Evolutionary conservation across 768 basidiomycete genomes (phyloP).

Genomic region (Rhizopogon vinicolor): DNA sequence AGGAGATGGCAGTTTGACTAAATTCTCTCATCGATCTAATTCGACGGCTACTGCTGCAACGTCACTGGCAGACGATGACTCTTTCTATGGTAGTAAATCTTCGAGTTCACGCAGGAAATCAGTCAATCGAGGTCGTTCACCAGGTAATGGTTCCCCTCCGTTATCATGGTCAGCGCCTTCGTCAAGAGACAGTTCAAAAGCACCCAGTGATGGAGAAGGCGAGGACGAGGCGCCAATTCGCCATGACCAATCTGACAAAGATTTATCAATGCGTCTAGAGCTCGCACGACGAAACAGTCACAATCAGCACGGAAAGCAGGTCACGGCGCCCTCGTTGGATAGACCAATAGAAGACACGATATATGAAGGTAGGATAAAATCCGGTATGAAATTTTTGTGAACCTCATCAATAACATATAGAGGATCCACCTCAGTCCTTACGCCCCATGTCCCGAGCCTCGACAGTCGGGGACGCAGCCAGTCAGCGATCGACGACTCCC

Average conservation of each 20-base stretch:
- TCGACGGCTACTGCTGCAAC: constrained; percentile 65
- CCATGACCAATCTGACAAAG: constrained; percentile 67
- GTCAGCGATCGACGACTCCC: constrained; percentile 44
- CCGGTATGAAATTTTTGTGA: background rate
- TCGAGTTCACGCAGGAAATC: constrained; percentile 44
- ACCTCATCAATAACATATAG: constrained; percentile 27
- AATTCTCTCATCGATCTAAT: constrained; percentile 67
- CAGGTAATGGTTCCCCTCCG: constrained; percentile 31
- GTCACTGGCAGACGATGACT: constrained; percentile 61
- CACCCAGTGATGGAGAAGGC: constrained; percentile 42
- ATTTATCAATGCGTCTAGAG: constrained; percentile 73
- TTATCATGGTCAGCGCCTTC: constrained; percentile 30
- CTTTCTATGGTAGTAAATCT: constrained; percentile 37
- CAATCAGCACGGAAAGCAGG: constrained; percentile 55
- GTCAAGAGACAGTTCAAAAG: constrained; percentile 37
- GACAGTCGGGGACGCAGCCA: constrained; percentile 30
- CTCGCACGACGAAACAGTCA: constrained; percentile 82
- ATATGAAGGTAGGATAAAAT: constrained; percentile 60
- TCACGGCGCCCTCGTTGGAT: constrained; percentile 37
- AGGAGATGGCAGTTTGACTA: constrained; percentile 61
- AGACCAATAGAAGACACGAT: constrained; percentile 60
- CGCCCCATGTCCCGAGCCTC: constrained; percentile 56
- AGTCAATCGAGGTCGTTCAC: constrained; percentile 44
- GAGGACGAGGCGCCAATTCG: constrained; percentile 35
- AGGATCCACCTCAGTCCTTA: constrained; percentile 52